Base-by-base conservation (phyloP, 2,329 filamentous ascomycete species). In the Fusarium burgessii region DNA sequence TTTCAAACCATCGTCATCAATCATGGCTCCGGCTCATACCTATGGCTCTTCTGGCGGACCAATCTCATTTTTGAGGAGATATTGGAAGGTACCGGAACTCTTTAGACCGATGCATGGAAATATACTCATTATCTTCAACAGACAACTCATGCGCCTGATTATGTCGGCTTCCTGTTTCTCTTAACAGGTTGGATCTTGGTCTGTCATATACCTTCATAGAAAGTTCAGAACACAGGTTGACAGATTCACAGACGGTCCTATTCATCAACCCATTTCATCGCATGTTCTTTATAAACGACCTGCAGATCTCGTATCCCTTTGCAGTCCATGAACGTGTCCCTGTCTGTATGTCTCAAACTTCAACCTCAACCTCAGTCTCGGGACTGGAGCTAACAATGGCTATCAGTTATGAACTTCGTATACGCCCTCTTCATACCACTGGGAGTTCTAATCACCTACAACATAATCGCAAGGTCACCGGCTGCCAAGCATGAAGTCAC, bases 231-330 rank as follows among this genome's bases (percentile, higher is more conserved):
- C n/a, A 50, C 27, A 29, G 12, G 62, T 52, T 58, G 54, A 58
- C 36, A 33, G 3, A 38, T 35, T 42, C 29, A 62, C 74, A 81
- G 80, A 76, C 77, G 51, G 72, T 73, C 29, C 51, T 77, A 18
- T 77, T 81, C 49, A 87, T 93, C 74, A 90, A 91, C 66, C 96
- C 96, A 0, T 98, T 98, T 79, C 94, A 98, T 80, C 94, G 93
- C 82, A 92, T 98, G 89, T 98, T 99, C 83, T 92, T 90, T 71
- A 88, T 98, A 68, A 92, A 94, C 78, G 94, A 98, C 79, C 87
- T 93, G 27, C 85, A 90, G 52, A 94, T 98, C 65, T 91, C 93
- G 71, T 98, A 92, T 77, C 96, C 96, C 1, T 92, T 97, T 81
- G 94, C 96, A 25, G 86, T 92, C 61, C 82, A 92, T 54, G 95